Base-by-base conservation (phyloP, 139 green algal species). In the Diplosphaera chodatii region DNA sequence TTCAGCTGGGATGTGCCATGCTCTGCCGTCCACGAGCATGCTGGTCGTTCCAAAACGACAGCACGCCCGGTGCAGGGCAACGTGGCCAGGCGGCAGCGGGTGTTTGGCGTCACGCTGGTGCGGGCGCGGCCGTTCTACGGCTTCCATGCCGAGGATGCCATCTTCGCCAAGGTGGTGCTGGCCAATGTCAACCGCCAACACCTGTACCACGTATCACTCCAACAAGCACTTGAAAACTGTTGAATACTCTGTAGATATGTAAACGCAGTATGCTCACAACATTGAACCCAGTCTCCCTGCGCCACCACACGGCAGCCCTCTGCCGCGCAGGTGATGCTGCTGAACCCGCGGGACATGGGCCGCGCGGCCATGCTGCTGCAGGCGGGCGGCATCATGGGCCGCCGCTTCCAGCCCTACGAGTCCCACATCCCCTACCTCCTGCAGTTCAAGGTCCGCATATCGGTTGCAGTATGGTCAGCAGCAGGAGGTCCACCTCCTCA, bases 101-200 rank as follows among this genome's bases (percentile, higher is more conserved):
- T 97, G 27, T 84, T 89, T 68, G 73, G 78, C 63, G 55, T 89
- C 48, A 76, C 83, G 55, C 76, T 98, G 41, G 93, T 98, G 68
- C 80, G 85, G 0, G 93, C 76, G 2, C 77, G 68, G 8, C 77
- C 82, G 3, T 92, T 97, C 67, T 98, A 98, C 72, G 94, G 94
- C 68, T 98, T 90, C 80, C 84, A 97, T 48, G 25, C 81, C 2
- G 66, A 90, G 0, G 89, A 98, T 32, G 55, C 68, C 13, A 64
- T 95, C 23, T 98, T 93, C 64, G 84, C 96, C 63, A 97, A 97
- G n/a, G n/a, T n/a, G n/a, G n/a, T n/a, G n/a, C n/a, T n/a, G n/a
- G n/a, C n/a, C n/a, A n/a, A n/a, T n/a, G n/a, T n/a, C n/a, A n/a
- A n/a, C n/a, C n/a, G n/a, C n/a, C n/a, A n/a, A n/a, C n/a, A n/a